These are phyloP conservation scores for Lentinus polychrous DNA, from an alignment of 1,284 basidiomycete species.

Conservation along the genomic window DNA sequence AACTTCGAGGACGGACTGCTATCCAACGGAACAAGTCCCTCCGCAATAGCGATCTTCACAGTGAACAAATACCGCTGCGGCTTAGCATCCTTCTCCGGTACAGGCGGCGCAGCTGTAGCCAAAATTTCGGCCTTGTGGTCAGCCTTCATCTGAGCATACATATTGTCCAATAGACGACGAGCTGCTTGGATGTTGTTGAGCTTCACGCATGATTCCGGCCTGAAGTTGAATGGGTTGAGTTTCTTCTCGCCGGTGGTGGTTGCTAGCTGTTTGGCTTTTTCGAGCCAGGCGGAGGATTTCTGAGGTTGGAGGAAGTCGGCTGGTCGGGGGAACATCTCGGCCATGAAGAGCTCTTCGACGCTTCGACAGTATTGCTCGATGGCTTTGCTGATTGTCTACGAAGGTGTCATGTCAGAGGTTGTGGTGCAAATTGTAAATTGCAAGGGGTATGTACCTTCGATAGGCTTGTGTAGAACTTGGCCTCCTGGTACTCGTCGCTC, in stretches of 20 bases:
- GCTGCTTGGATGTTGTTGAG: constrained; percentile 97
- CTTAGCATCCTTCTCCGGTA: constrained; percentile 57
- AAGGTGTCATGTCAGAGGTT: neutral
- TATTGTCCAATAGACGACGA: constrained; percentile 83
- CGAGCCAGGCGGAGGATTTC: constrained; percentile 91
- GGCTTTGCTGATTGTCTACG: constrained; percentile 86
- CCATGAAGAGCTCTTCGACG: constrained; percentile 86
- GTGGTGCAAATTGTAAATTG: neutral
- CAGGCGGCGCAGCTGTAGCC: constrained; percentile 52
- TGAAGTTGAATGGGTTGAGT: constrained; percentile 91
- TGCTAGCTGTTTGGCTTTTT: constrained; percentile 82
- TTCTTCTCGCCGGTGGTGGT: constrained; percentile 76
- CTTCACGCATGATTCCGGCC: constrained; percentile 91
- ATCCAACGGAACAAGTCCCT: constrained; percentile 72
- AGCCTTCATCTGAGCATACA: constrained; percentile 89
- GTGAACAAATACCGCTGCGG: constrained; percentile 80
- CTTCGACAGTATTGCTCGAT: constrained; percentile 88
- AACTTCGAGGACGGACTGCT: constrained; percentile 62
- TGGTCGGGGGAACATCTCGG: constrained; percentile 89
- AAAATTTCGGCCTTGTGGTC: constrained; percentile 79
- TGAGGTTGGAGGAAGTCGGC: constrained; percentile 69
- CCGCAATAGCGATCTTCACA: constrained; percentile 89
- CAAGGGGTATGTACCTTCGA: constrained; percentile 55
- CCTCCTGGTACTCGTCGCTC: constrained; percentile 87
- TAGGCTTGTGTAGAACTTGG: constrained; percentile 83